Conservation (phyloP, 495 filamentous ascomycete genomes). For the Recurvomyces mirabilis region DNA sequence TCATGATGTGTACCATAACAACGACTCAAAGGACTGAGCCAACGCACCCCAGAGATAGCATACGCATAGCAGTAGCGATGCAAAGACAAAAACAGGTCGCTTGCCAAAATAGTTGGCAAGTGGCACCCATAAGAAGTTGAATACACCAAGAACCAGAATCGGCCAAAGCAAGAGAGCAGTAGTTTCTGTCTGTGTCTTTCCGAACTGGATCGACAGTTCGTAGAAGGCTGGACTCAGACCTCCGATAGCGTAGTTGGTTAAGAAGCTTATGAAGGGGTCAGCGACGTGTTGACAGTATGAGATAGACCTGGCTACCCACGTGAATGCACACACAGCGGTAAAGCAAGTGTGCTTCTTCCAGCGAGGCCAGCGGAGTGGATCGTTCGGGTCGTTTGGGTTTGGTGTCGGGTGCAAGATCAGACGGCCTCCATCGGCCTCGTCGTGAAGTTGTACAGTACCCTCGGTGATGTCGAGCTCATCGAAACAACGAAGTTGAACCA, state of each 20-base stretch:
- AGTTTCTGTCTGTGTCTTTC: constrained; percentile 25
- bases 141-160: constrained; percentile 27
- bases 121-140: constrained; percentile 33
- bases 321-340: constrained; percentile 24
- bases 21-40: constrained; percentile 21
- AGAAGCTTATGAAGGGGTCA: no score
- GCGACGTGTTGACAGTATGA: no score
- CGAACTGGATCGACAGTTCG: constrained; percentile 24
- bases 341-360: constrained; percentile 31
- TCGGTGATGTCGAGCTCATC: constrained; percentile 28
- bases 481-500: constrained; percentile 21
- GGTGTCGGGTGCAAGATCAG: constrained; percentile 10
- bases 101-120: constrained; percentile 31
- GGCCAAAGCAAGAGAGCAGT: constrained; percentile 25
- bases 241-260: constrained; percentile 30
- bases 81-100: constrained; percentile 28
- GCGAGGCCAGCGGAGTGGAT: constrained; percentile 27
- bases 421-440: constrained; percentile 2
- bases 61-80: constrained; percentile 23
- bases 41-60: constrained; percentile 28
- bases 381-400: constrained; percentile 22
- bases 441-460: constrained; percentile 28
- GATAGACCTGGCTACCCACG: no score
- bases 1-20: no score
- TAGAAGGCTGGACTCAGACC: constrained; percentile 30